Conservation (phyloP, 83 land plant species). For the Thuja plicata region DNA sequence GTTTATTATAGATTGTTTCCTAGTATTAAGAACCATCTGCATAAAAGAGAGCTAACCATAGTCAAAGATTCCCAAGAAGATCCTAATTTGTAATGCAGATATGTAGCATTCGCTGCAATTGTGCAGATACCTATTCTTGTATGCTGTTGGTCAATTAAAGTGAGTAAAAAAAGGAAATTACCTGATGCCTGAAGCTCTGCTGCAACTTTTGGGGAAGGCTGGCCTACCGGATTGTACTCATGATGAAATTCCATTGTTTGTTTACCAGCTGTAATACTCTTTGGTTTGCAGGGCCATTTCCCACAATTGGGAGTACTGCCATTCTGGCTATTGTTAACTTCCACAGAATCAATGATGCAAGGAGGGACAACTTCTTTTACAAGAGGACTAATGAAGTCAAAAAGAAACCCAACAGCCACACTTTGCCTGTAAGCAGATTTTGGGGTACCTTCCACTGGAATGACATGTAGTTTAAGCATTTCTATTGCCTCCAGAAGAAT, state of each 20-base stretch:
- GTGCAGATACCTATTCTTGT: background rate
- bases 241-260: slow-evolving; percentile 36
- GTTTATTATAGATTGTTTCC: background rate
- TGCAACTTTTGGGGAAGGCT: slow-evolving; percentile 48
- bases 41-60: too few species aligned
- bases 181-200: slow-evolving; percentile 85
- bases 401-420: slow-evolving; percentile 78
- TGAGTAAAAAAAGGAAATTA: slow-evolving; percentile 19
- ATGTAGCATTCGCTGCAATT: background rate
- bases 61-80: too few species aligned
- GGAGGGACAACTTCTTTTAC: background rate
- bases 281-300: slow-evolving; percentile 3
- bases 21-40: background rate
- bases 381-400: slow-evolving; percentile 52
- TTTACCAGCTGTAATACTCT: slow-evolving; percentile 14
- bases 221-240: slow-evolving; percentile 61
- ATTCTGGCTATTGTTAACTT: background rate
- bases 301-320: background rate
- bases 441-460: slow-evolving; percentile 43
- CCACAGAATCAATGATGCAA: background rate
- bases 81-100: background rate
- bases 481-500: slow-evolving; percentile 59
- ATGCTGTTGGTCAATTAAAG: background rate
- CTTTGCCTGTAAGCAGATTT: slow-evolving; percentile 58
- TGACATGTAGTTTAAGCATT: slow-evolving; percentile 39